Conservation (phyloP, 2,329 filamentous ascomycete species). For the Pseudopithomyces chartarum region DNA sequence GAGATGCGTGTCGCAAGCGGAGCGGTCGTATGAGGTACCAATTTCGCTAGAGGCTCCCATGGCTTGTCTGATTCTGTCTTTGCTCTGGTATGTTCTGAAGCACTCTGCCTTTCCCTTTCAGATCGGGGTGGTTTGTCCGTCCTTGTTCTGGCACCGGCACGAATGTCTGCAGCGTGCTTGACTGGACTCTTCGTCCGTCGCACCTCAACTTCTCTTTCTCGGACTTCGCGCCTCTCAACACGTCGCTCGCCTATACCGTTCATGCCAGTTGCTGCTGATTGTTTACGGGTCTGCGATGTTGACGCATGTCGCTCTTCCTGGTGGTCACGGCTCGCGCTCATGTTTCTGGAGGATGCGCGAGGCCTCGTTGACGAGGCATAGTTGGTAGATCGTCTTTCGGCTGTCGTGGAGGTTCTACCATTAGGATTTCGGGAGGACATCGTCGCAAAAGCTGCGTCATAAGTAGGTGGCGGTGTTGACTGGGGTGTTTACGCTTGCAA, state of each 20-base stretch:
- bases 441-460: conserved; percentile 32
- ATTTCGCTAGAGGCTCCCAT: conserved; percentile 81
- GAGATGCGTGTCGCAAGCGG: conserved; percentile 75
- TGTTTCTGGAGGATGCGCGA: conserved; percentile 38
- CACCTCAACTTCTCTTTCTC: conserved; percentile 42
- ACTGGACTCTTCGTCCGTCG: conserved; percentile 43
- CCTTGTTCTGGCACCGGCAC: conserved; percentile 38
- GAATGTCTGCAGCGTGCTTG: conserved; percentile 41
- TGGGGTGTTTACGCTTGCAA: neutral
- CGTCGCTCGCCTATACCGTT: conserved; percentile 32
- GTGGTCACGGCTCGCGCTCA: conserved; percentile 27
- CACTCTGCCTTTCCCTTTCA: conserved; percentile 28
- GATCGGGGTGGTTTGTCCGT: conserved; percentile 37
- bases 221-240: conserved; percentile 41
- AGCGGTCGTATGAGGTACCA: conserved; percentile 71
- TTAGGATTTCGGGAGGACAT: conserved; percentile 43
- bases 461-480: neutral
- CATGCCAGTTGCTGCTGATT: conserved; percentile 25
- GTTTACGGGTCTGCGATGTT: conserved; percentile 36
- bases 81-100: conserved; percentile 23
- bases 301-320: conserved; percentile 24
- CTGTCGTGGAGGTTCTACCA: conserved; percentile 33
- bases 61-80: conserved; percentile 43
- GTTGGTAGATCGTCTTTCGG: conserved; percentile 39
- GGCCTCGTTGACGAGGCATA: conserved; percentile 41